These are phyloP conservation scores for Xylaria cubensis DNA, from an alignment of 495 filamentous ascomycete species.

Conservation along the genomic window DNA sequence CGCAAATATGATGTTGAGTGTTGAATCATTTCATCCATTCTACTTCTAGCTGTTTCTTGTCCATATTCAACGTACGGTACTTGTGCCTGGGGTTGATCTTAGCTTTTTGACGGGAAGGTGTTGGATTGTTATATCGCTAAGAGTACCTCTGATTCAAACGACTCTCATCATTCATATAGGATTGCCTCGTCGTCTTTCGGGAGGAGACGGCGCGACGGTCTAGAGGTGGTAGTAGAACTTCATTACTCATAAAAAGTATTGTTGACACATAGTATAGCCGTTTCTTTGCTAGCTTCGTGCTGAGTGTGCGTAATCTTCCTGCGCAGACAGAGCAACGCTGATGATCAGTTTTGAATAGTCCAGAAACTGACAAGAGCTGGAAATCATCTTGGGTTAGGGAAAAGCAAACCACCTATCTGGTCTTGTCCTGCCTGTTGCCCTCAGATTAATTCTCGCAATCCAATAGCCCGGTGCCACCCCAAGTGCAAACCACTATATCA, in stretches of 20 bases:
- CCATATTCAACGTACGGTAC: neutral
- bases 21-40: neutral
- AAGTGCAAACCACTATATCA: neutral
- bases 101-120: neutral
- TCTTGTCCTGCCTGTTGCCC: neutral
- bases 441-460: neutral
- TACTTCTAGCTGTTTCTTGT: neutral
- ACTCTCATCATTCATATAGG: neutral
- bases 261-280: neutral
- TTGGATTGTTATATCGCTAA: neutral
- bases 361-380: neutral
- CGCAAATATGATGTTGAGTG: neutral
- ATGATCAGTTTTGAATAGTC: slow-evolving; percentile 7
- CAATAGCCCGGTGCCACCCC: neutral
- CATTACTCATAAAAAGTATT: slow-evolving; percentile 24
- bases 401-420: slow-evolving; percentile 1
- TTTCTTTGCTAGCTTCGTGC: neutral
- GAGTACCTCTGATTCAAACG: neutral
- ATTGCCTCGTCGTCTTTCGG: neutral
- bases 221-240: neutral
- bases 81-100: neutral
- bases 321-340: neutral
- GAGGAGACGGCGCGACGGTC: no score
- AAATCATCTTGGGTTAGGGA: neutral
- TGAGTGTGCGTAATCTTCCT: neutral